Evolutionary conservation across 805 yeast genomes (phyloP).

Genomic region (Starmerella kuoi): DNA sequence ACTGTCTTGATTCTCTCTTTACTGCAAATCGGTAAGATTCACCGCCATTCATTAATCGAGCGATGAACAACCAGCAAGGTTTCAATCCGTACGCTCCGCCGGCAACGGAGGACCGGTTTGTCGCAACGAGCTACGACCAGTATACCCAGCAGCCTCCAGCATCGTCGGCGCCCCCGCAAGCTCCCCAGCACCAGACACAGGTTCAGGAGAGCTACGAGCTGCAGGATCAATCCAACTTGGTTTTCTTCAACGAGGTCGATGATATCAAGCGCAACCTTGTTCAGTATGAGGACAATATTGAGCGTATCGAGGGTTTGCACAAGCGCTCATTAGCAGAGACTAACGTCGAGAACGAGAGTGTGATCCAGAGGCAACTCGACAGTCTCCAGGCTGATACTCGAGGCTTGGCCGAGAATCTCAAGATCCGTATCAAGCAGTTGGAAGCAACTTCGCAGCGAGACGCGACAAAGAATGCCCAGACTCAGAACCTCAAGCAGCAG

Average conservation of each 20-base stretch:
- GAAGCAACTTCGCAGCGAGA: slow-evolving; percentile 46
- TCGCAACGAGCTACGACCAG: slow-evolving; percentile 19
- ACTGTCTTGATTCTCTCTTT: no score
- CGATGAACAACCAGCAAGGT: slow-evolving; percentile 12
- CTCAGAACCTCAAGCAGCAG: slow-evolving; percentile 73
- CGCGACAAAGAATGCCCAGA: slow-evolving; percentile 75
- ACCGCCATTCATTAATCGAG: no score
- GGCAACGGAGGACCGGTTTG: slow-evolving; percentile 13
- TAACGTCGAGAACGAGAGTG: slow-evolving; percentile 55
- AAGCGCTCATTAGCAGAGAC: slow-evolving; percentile 59
- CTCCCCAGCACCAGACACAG: slow-evolving; percentile 7
- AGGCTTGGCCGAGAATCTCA: slow-evolving; percentile 62
- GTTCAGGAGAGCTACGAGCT: slow-evolving; percentile 20
- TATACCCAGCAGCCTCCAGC: slow-evolving; percentile 4
- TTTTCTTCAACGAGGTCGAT: slow-evolving; percentile 58
- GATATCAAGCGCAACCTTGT: slow-evolving; percentile 55
- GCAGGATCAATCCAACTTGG: slow-evolving; percentile 35
- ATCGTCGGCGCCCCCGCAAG: neutral
- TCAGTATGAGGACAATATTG: slow-evolving; percentile 57
- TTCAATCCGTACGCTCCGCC: slow-evolving; percentile 19
- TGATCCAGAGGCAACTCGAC: slow-evolving; percentile 65
- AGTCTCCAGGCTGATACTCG: slow-evolving; percentile 64
- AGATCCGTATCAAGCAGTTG: slow-evolving; percentile 60
- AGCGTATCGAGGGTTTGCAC: slow-evolving; percentile 59
- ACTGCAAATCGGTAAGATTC: no score